Evolutionary conservation across 352 stramenopile genomes (phyloP).

Genomic region (Phytophthora capsici): DNA sequence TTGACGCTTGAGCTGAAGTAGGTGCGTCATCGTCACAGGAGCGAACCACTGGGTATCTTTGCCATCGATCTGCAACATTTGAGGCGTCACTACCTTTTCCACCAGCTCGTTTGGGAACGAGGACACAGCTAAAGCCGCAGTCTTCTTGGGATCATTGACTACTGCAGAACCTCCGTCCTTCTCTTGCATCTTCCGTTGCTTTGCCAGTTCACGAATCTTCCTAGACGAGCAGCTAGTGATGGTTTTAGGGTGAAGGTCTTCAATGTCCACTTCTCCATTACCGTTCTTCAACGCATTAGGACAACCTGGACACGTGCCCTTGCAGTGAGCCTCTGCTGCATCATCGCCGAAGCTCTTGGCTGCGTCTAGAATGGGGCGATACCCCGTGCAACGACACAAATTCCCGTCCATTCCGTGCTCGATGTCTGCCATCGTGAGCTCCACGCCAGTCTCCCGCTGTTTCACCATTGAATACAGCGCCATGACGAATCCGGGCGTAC

Average conservation of each 20-base stretch:
- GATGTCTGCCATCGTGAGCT: constrained; percentile 87
- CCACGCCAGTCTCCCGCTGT: constrained; percentile 67
- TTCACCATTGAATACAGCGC: constrained; percentile 85
- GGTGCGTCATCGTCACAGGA: constrained; percentile 87
- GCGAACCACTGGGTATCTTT: constrained; percentile 92
- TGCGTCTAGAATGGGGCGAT: constrained; percentile 84
- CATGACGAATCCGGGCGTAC: constrained; percentile 91
- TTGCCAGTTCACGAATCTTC: constrained; percentile 68
- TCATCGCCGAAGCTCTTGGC: constrained; percentile 88
- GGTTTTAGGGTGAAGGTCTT: constrained; percentile 55
- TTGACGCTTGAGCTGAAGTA: constrained; percentile 89
- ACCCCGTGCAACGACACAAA: constrained; percentile 95
- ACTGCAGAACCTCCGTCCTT: constrained; percentile 14
- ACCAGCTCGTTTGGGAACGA: constrained; percentile 73
- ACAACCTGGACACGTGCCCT: constrained; percentile 68
- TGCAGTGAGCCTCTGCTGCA: constrained; percentile 62
- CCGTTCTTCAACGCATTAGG: constrained; percentile 60
- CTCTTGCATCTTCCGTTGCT: constrained; percentile 43
- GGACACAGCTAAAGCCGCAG: constrained; percentile 14
- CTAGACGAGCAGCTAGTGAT: constrained; percentile 68
- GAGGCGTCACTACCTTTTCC: constrained; percentile 52
- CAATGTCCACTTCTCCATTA: constrained; percentile 52
- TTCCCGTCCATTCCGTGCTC: constrained; percentile 96
- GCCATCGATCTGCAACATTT: constrained; percentile 74
- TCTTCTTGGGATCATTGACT: constrained; percentile 28